Evolutionary conservation across 805 yeast species (phyloP), one percentile per base, ranked within the genome.

Genomic region (Pichia membranifaciens): DNA sequence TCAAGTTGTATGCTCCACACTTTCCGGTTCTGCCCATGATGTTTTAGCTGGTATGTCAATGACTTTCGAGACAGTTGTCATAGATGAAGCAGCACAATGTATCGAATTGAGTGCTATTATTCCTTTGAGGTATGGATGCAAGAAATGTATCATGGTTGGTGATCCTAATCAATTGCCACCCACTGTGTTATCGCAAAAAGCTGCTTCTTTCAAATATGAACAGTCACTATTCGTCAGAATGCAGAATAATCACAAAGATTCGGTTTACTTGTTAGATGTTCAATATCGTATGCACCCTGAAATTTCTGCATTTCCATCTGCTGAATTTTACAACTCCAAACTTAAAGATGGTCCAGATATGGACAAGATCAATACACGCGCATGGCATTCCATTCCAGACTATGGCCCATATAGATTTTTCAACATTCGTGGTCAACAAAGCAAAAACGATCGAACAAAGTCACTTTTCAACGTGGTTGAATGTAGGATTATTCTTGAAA

Each of bases 141-240:
- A 75, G 50, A 79, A 81, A 47, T 91, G 98, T 68, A 84, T 93
- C 42, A 85, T 93, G 95, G 99, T 93, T 40, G 99, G 99, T 63
- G 99, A 93, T 69, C 98, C 98, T 2, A 90, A 93, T 62, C 99
- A 93, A 68, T 74, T 93, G 52, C 99, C 99, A 0, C 99, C 99
- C 0, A 91, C 99, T 0, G 98, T 91, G 10, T 67, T 93, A 17
- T 91, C 97, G 0, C 89, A 85, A 56, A 83, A 80, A 13, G 98
- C 99, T 1, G 83, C 95, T 1, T 71, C 78, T 4, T 77, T 73
- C 56, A 78, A 79, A 38, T 93, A 93, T 60, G 96, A 91, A 53
- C 96, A 91, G 64, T 85, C 95, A 60, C 71, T 93, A 59, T 93
- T 93, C 65, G 98, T 91, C 37, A 75, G 99, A 52, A 90, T 91